Base-by-base conservation (phyloP, 1,284 basidiomycete species). In the Cryptococcus sp. region DNA sequence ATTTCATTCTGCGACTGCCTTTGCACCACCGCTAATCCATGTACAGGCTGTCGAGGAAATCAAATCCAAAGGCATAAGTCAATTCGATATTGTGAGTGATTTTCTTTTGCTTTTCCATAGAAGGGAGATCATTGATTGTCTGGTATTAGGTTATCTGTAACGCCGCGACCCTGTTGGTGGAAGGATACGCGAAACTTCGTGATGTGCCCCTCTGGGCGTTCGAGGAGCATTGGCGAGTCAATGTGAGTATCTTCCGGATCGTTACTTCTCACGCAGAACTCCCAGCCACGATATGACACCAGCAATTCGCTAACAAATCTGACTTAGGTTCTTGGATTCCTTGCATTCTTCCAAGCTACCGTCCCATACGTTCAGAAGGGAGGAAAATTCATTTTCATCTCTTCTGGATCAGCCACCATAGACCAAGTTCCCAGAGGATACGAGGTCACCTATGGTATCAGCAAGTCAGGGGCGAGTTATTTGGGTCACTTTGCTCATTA, bases 371-470 rank as follows among this genome's bases (percentile, higher is more conserved):
- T 66, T 41, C 39, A 47, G 16, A 57, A 56, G 19, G 64, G 62
- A 49, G 57, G 57, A 16, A 66, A 66, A 43, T 66, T 63, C 64
- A 58, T 66, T 44, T 66, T 63, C 59, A 61, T 66, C 46, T 66
- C 64, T 8, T 63, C 62, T 19, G 64, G 64, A 17, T 53, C 64
- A 17, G 52, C 52, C 45, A 56, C 50, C 37, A 61, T 64, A 22
- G 64, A 66, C 39, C 54, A 57, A 38, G 53, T 62, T 1, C 60
- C 62, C 11, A 50, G 59, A 46, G 59, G 59, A 45, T 46, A 54
- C 25, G 62, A 66, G 25, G 64, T 56, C 6, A 52, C 54, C 3
- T 66, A 66, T 50, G 64, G 64, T 7, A 63, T 66, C 47, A 66
- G 55, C 43, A 66, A 66, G 57, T 57, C 41, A 23, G 46, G 56